phyloP scores from a whole-genome alignment of 306 rosid species.

The Quercus mongolica region DNA sequence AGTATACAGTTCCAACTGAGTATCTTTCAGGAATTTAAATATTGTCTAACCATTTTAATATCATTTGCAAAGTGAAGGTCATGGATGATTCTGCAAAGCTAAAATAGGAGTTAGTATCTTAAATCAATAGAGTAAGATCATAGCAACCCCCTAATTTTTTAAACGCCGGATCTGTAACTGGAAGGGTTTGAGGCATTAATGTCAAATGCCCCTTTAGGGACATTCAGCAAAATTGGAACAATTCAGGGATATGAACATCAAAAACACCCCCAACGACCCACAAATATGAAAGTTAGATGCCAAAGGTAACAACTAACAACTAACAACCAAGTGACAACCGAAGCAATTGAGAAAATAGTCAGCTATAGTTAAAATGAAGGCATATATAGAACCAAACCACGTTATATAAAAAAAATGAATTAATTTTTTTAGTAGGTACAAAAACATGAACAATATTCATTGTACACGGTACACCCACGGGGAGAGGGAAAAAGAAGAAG shows the following conservation, averaged over 20 bases:
- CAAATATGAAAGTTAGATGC: background rate
- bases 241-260: background rate
- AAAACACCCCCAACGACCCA: background rate
- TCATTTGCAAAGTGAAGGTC: background rate
- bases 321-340: background rate
- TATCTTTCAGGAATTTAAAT: background rate
- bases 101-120: background rate
- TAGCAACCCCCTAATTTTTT: background rate
- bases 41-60: background rate
- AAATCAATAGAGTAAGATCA: background rate
- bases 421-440: background rate
- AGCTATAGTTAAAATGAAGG: background rate
- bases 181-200: background rate
- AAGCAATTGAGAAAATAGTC: background rate
- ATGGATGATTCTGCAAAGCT: background rate
- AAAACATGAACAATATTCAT: background rate
- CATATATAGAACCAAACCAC: constrained; percentile 8
- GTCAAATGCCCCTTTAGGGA: background rate
- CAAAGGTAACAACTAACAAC: background rate
- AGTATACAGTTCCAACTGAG: background rate
- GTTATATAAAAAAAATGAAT: background rate
- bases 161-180: background rate
- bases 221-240: background rate
- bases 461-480: no score
- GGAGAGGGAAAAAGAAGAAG: background rate